Evolutionary conservation across 1,139 yeast species (phyloP), one percentile per base, ranked within the genome.

Genomic region (Yarrowia galli): DNA sequence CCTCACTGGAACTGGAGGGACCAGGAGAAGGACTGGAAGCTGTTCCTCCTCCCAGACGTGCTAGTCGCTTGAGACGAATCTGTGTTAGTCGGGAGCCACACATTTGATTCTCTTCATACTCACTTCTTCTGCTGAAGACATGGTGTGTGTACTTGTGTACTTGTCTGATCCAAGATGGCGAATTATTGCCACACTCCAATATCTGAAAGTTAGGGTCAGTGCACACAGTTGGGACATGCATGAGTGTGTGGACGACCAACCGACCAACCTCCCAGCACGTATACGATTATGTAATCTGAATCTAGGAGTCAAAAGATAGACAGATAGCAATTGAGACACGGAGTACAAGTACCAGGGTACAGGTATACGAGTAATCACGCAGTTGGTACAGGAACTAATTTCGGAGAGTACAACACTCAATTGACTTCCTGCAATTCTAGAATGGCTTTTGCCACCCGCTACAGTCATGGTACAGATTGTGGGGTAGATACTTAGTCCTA

Each of bases 51-150:
- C 71, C 72, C 9, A 75, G 71, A 25, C 73, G 69, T 42, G 75
- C 74, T 23, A 75, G 69, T 12, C 78, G 73, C 69, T 75, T 75
- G 48, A 73, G 70, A 60, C 78, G 75, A 56, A 75, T 73, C 78
- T 75, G 61, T 8, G 64, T 58, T 58, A 35, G 51, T 9, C 36
- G 18, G 25, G 23, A 10, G 16, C 32, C 8, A 7, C 32, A 5
- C 32, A 10, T 28, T 16, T 28, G 1, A 13, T 10, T 16, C 25
- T 1, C 49, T 23, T 3, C 36, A 28, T 28, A 68, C 73, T 67
- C 68, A 72, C 74, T 68, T 72, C 74, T 53, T 72, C 73, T 18
- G 72, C 71, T 32, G 64, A 58, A 13, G 64, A 58, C 64, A 58
- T 58, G 64, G 61, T 56, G 60, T 36, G 28, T 28, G 32, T 28